Conservation (phyloP, 2,329 filamentous ascomycete genomes). For the Ascosphaera aggregata region DNA sequence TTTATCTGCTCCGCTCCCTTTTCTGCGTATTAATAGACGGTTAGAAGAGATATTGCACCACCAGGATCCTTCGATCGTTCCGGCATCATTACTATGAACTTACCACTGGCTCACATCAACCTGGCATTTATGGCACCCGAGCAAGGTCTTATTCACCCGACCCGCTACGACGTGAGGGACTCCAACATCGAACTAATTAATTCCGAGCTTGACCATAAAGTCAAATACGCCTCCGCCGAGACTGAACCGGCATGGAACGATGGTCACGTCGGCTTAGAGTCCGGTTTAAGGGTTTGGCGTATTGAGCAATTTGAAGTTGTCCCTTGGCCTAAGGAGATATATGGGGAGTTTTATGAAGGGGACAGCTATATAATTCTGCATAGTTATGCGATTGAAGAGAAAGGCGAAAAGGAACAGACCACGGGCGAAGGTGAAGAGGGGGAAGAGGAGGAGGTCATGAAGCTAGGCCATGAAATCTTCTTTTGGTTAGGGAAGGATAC, state of each 20-base stretch:
- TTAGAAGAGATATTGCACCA: no score
- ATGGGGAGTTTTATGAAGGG: conserved; percentile 41
- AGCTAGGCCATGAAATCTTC: conserved; percentile 39
- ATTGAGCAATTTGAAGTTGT: conserved; percentile 44
- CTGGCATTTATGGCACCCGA: conserved; percentile 31
- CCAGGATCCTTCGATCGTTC: no score
- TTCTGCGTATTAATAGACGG: no score
- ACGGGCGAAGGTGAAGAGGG: neutral
- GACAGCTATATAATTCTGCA: conserved; percentile 45
- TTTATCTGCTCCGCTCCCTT: no score
- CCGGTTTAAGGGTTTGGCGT: conserved; percentile 40
- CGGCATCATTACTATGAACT: no score
- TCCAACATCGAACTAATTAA: conserved; percentile 45
- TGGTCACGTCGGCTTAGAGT: conserved; percentile 26
- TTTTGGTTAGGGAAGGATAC: conserved; percentile 46
- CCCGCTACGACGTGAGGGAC: conserved; percentile 43
- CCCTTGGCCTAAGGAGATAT: conserved; percentile 31
- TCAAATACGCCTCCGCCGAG: conserved; percentile 42
- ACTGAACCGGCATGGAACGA: conserved; percentile 46
- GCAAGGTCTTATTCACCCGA: conserved; percentile 36
- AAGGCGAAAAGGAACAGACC: conserved; percentile 5
- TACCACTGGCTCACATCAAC: neutral
- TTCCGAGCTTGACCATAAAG: conserved; percentile 38
- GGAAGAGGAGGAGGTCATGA: conserved; percentile 5
- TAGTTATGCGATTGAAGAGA: conserved; percentile 29